Evolutionary conservation across 495 filamentous ascomycete genomes (phyloP).

Genomic region (Diplogelasinospora grovesii): DNA sequence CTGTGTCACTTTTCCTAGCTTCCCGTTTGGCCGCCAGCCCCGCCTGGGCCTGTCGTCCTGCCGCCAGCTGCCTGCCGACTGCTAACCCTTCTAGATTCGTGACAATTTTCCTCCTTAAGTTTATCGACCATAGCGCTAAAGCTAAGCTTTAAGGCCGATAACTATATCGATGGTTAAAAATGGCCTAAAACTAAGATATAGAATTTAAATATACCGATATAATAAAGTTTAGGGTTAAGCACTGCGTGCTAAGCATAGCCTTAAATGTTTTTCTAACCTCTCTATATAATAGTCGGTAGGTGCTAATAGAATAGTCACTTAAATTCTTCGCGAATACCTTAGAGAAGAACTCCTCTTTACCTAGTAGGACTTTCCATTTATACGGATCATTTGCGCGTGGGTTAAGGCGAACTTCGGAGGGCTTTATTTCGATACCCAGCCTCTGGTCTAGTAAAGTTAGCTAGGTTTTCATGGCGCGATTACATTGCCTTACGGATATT

Average conservation of each 20-base stretch:
- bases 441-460: conserved; percentile 1
- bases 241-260: not conserved
- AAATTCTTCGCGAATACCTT: not conserved
- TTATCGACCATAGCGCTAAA: not conserved
- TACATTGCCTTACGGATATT: too few relatives aligned
- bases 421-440: conserved; percentile 1
- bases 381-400: not conserved
- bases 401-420: conserved; percentile 1
- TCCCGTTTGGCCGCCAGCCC: too few relatives aligned
- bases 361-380: not conserved
- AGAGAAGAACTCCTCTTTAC: conserved; percentile 4
- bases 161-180: conserved; percentile 1
- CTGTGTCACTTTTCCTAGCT: too few relatives aligned
- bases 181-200: not conserved
- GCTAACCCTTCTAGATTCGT: too few relatives aligned
- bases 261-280: conserved; percentile 3
- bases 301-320: conserved; percentile 1
- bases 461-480: too few relatives aligned
- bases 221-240: not conserved
- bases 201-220: not conserved
- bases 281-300: not conserved
- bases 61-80: too few relatives aligned
- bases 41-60: too few relatives aligned
- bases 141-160: not conserved
- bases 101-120: conserved; percentile 1